Conservation (phyloP, 2,329 filamentous ascomycete genomes). For the Pseudonectria buxi region DNA sequence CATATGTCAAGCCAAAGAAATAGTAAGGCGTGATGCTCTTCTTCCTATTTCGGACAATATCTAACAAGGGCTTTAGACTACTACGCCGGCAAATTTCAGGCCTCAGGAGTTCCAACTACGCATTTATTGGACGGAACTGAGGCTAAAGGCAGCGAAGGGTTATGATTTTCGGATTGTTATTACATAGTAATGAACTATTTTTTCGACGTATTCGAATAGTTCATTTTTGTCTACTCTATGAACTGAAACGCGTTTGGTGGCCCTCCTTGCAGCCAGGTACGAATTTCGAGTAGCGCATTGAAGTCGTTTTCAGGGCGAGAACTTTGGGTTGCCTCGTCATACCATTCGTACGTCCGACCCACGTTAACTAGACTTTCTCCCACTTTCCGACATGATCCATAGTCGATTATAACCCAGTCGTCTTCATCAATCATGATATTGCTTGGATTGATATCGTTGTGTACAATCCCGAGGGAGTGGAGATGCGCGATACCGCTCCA, state of each 20-base stretch:
- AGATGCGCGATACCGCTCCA: slow-evolving; percentile 24
- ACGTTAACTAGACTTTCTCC: slow-evolving; percentile 6
- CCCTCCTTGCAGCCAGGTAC: slow-evolving; percentile 2
- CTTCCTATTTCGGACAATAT: no score
- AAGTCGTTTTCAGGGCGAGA: slow-evolving; percentile 4
- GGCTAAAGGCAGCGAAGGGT: no score
- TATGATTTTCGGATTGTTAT: no score
- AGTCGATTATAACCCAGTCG: slow-evolving; percentile 28
- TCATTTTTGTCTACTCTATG: slow-evolving; percentile 1
- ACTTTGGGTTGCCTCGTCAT: slow-evolving; percentile 2
- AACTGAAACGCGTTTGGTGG: slow-evolving; percentile 6
- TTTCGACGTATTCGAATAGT: no score
- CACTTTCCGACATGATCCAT: slow-evolving; percentile 24
- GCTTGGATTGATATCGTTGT: slow-evolving; percentile 30
- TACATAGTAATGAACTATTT: no score
- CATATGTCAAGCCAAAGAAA: no score
- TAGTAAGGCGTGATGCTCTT: no score
- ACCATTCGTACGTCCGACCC: slow-evolving; percentile 7
- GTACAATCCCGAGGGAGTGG: slow-evolving; percentile 26
- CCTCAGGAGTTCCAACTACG: no score
- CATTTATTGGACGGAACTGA: no score
- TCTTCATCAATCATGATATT: slow-evolving; percentile 29
- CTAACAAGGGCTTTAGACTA: no score
- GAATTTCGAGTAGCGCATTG: slow-evolving; percentile 7
- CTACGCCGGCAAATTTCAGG: no score